Base-by-base conservation (phyloP, 2,329 filamentous ascomycete genomes). In the Ceratocystis cacaofunesta region DNA sequence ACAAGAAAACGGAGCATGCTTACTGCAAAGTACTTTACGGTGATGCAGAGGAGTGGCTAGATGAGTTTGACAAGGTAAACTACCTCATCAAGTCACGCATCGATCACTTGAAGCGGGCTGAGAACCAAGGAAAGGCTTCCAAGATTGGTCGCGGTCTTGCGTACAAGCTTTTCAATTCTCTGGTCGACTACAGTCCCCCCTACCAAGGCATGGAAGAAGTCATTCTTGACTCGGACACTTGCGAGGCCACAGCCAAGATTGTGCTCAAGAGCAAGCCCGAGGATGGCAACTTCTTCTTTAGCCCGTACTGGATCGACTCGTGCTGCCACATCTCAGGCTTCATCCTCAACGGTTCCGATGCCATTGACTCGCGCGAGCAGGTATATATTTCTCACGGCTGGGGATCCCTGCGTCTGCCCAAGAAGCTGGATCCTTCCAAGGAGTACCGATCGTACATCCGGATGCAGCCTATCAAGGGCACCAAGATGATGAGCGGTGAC, bases 91-190 rank as follows among this genome's bases (percentile, higher is more conserved):
- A 84, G 70, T 79, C 78, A 25, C 82, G 85, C 65, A 79, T 87
- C 65, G 78, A 85, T 22, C 75, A 78, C 30, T 79, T 87, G 2
- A 76, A 80, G 69, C 76, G 82, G 68, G 86, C 84, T 67, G 85
- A 87, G 65, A 76, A 82, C 70, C 79, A 78, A 43, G 87, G 87
- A 48, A 80, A 82, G 65, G 86, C 87, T 32, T 87, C 88, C 72
- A 87, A 88, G 75, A 82, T 91, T 68, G 82, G 87, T 62, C 84
- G 87, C 30, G 87, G 87, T 43, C 83, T 91, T 76, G 86, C 87
- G 15, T 94, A 94, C 80, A 92, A 91, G 76, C 80, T 84, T 0
- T 83, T 84, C 70, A 70, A 73, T 10, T 78, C 80, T 52, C 74
- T 85, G 0, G 83, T 85, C 5, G 80, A 84, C 70, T 86, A 85